A percentile compares a stretch with the other conserved stretches of the same genome.
Conservation (phyloP, 495 filamentous ascomycete genomes). For the Aspergillus nanangensis region DNA sequence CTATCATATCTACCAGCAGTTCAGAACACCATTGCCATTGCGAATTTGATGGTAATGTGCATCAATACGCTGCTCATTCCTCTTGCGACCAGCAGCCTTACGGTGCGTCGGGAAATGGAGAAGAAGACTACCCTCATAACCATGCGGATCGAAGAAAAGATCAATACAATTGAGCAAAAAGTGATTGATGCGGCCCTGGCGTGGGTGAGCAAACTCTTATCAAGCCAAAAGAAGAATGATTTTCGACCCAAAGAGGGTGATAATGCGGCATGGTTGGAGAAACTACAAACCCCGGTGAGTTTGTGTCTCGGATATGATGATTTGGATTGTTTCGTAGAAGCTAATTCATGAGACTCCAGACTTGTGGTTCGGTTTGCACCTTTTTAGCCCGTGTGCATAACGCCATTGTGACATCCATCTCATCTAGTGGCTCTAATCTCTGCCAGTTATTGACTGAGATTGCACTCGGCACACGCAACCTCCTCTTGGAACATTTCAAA, state of each 20-base stretch:
- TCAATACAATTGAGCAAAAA: conserved; percentile 78
- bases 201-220: conserved; percentile 72
- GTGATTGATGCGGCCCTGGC: conserved; percentile 78
- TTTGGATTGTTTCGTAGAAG: background rate
- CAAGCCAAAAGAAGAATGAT: conserved; percentile 83
- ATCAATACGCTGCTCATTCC: conserved; percentile 88
- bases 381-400: conserved; percentile 68
- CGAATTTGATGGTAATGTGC: conserved; percentile 87
- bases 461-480: conserved; percentile 66
- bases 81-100: conserved; percentile 81
- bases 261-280: conserved; percentile 66
- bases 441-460: conserved; percentile 79
- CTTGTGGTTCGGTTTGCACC: conserved; percentile 70
- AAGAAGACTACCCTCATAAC: conserved; percentile 70
- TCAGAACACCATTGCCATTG: conserved; percentile 78
- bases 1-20: conserved; percentile 75
- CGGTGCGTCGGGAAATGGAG: conserved; percentile 85
- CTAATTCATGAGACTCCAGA: conserved; percentile 28
- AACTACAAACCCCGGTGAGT: conserved; percentile 70
- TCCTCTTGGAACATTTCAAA: conserved; percentile 90
- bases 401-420: conserved; percentile 60
- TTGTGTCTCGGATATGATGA: background rate
- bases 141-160: conserved; percentile 79
- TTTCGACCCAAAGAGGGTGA: conserved; percentile 87
- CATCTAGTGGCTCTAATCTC: conserved; percentile 67